A percentile compares a stretch with the other conserved stretches of the same genome.
Conservation (phyloP, 2,329 filamentous ascomycete genomes). For the Graphium sp. region DNA sequence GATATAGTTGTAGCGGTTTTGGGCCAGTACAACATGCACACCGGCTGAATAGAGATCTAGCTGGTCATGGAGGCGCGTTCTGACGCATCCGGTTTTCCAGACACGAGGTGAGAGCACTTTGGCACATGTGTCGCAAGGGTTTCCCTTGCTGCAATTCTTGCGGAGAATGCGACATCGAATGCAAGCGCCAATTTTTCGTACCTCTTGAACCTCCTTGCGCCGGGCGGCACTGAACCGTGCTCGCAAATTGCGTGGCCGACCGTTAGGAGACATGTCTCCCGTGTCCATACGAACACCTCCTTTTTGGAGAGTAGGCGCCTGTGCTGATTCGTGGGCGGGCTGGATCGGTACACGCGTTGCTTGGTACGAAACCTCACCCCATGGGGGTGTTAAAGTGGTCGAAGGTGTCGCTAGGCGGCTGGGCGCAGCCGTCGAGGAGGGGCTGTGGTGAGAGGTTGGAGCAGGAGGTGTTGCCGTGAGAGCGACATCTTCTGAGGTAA, state of each 20-base stretch:
- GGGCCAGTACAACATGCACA: constrained; percentile 44
- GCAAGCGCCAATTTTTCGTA: constrained; percentile 48
- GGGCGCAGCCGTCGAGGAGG: constrained; percentile 9
- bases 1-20: constrained; percentile 37
- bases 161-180: constrained; percentile 48
- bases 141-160: constrained; percentile 49
- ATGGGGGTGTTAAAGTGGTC: constrained; percentile 19
- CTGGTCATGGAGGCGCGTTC: constrained; percentile 43
- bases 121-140: constrained; percentile 44
- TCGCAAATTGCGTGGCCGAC: constrained; percentile 33
- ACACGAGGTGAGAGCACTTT: constrained; percentile 46
- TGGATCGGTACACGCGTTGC: constrained; percentile 11
- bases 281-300: constrained; percentile 39
- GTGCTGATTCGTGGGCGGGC: constrained; percentile 4
- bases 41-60: constrained; percentile 47
- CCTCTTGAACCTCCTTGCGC: constrained; percentile 48
- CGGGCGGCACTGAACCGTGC: constrained; percentile 39
- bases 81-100: constrained; percentile 48
- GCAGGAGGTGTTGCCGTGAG: constrained; percentile 13
- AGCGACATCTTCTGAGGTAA: constrained; percentile 13
- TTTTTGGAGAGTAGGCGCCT: constrained; percentile 15
- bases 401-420: constrained; percentile 9
- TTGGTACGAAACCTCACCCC: constrained; percentile 36
- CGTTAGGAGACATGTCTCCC: constrained; percentile 21
- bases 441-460: constrained; percentile 8